phyloP scores from a whole-genome alignment of 148 eudicot genomes.

The Limonium bicolor region DNA sequence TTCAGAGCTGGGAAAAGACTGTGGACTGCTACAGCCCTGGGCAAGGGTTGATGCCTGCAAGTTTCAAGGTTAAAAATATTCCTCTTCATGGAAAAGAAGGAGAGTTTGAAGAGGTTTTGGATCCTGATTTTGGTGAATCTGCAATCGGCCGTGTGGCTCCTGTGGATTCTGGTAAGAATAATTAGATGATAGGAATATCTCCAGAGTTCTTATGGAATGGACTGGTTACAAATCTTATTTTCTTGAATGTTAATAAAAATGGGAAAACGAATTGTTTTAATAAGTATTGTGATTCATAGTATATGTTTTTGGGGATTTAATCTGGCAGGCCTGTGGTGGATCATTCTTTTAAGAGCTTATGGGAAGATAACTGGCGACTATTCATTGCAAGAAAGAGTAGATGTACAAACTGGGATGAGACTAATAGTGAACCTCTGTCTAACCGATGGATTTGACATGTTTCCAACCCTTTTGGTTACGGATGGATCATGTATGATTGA shows the following conservation, averaged over 20 bases:
- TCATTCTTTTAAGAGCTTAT: slow-evolving; percentile 75
- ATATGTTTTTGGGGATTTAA: no score
- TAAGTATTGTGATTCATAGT: no score
- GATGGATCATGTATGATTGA: slow-evolving; percentile 99
- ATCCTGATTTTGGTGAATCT: slow-evolving; percentile 97
- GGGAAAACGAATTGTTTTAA: not conserved
- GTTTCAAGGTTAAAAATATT: slow-evolving; percentile 57
- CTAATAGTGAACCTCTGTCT: slow-evolving; percentile 66
- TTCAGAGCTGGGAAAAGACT: slow-evolving; percentile 89
- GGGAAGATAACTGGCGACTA: slow-evolving; percentile 77
- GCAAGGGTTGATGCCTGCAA: slow-evolving; percentile 94
- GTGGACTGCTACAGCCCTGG: slow-evolving; percentile 89
- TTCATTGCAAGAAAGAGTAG: slow-evolving; percentile 66
- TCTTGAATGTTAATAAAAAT: not conserved
- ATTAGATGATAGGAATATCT: no score
- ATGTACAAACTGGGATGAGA: slow-evolving; percentile 74
- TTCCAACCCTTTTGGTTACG: slow-evolving; percentile 79
- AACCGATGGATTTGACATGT: slow-evolving; percentile 87
- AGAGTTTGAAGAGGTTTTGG: slow-evolving; percentile 63
- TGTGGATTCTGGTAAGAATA: slow-evolving; percentile 74
- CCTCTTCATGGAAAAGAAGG: slow-evolving; percentile 54
- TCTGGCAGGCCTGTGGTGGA: slow-evolving; percentile 81
- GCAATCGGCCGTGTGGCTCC: slow-evolving; percentile 95
- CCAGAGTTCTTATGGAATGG: no score
- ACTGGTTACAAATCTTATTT: no score